These are phyloP conservation scores for Biscutella auriculata DNA, from an alignment of 441 rosid species.

Conservation along the genomic window DNA sequence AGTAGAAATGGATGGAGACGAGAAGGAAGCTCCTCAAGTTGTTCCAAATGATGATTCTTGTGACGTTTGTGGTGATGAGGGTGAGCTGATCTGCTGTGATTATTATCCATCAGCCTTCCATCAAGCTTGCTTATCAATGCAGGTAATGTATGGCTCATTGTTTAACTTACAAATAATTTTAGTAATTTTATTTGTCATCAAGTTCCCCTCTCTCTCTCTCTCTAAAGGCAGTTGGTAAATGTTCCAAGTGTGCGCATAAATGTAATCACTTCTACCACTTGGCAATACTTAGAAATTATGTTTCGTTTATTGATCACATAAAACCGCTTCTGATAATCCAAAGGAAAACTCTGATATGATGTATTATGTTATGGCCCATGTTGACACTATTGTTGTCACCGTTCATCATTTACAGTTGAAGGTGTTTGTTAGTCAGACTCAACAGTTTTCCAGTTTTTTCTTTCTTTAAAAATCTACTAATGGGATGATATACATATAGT, in stretches of 20 bases:
- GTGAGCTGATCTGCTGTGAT: conserved; percentile 92
- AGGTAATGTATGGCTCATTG: conserved; percentile 42
- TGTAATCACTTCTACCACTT: conserved; percentile 36
- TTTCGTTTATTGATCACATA: not conserved
- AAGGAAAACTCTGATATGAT: conserved; percentile 4
- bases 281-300: not conserved
- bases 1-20: too few species aligned
- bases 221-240: conserved; percentile 90
- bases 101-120: conserved; percentile 90
- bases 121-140: conserved; percentile 62
- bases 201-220: conserved; percentile 20
- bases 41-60: conserved; percentile 94
- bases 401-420: not conserved
- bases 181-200: not conserved
- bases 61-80: conserved; percentile 87
- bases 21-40: conserved; percentile 66
- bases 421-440: not conserved
- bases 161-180: not conserved
- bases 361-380: not conserved
- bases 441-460: not conserved
- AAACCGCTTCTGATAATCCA: not conserved
- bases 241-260: conserved; percentile 84
- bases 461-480: too few species aligned
- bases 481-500: too few species aligned
- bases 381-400: not conserved